Conservation (phyloP, 2,329 filamentous ascomycete species). For the Grosmannia penicillata region DNA sequence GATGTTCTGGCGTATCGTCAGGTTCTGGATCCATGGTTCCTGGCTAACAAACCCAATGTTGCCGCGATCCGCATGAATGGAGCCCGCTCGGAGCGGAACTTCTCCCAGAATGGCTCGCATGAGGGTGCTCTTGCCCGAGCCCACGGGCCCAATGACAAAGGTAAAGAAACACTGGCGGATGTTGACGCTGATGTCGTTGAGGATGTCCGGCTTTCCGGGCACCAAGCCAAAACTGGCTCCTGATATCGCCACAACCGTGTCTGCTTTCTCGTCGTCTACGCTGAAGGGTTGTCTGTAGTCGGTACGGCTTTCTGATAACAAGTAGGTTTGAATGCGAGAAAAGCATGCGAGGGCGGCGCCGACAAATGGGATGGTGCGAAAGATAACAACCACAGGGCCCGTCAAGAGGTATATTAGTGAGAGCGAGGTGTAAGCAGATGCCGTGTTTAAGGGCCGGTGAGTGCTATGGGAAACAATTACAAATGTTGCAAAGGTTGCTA, state of each 20-base stretch:
- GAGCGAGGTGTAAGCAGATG: neutral
- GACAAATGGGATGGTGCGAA: neutral
- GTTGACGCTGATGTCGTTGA: conserved; percentile 13
- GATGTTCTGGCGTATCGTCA: conserved; percentile 1
- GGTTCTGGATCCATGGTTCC: conserved; percentile 1
- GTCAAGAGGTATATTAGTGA: conserved; percentile 1
- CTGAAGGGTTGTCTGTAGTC: neutral
- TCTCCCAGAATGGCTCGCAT: conserved; percentile 23
- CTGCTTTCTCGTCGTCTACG: neutral
- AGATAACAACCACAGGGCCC: neutral
- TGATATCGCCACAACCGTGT: neutral
- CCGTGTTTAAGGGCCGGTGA: neutral
- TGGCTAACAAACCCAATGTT: neutral
- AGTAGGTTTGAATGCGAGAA: neutral
- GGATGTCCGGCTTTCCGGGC: conserved; percentile 8
- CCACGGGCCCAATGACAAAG: conserved; percentile 24
- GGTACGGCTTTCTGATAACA: neutral
- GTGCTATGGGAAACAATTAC: neutral
- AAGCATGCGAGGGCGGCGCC: neutral
- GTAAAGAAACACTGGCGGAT: conserved; percentile 14
- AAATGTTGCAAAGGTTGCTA: conserved; percentile 1
- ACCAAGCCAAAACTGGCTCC: conserved; percentile 1
- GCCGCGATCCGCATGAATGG: neutral
- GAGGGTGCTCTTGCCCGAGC: conserved; percentile 25
- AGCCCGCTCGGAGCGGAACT: neutral